phyloP scores from a whole-genome alignment of 2,329 filamentous ascomycete species.

The Gnomoniopsis sp. region DNA sequence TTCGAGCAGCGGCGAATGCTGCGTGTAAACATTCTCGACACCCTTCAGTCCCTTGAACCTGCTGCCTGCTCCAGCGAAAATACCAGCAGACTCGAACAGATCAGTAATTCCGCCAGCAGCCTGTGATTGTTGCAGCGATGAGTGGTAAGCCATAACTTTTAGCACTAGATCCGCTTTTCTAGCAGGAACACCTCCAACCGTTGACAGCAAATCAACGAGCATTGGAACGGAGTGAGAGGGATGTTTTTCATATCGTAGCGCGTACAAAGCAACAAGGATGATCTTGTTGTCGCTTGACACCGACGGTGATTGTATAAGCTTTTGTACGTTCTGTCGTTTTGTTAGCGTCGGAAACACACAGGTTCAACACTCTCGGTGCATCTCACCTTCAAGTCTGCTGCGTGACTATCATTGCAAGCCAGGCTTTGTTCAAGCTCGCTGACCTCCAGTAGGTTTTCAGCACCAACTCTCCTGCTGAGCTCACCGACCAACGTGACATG shows the following conservation, averaged over 20 bases:
- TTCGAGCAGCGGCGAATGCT: constrained; percentile 87
- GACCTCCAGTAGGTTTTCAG: constrained; percentile 87
- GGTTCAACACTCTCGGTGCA: background rate
- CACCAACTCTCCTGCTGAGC: constrained; percentile 80
- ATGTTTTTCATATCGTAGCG: constrained; percentile 84
- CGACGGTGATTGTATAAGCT: constrained; percentile 74
- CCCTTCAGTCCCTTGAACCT: constrained; percentile 94
- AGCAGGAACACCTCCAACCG: constrained; percentile 75
- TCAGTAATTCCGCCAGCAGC: constrained; percentile 80
- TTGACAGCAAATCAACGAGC: constrained; percentile 79
- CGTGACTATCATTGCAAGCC: constrained; percentile 95
- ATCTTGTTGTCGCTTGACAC: constrained; percentile 83
- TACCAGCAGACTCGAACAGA: constrained; percentile 85
- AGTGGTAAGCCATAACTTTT: constrained; percentile 80
- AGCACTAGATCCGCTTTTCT: constrained; percentile 75
- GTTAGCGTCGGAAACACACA: constrained; percentile 2
- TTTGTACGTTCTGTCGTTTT: constrained; percentile 67
- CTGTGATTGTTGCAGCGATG: constrained; percentile 76
- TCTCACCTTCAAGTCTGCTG: constrained; percentile 79
- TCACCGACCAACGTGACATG: constrained; percentile 96
- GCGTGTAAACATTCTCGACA: constrained; percentile 98
- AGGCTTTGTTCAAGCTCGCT: constrained; percentile 96
- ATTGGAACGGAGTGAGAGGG: constrained; percentile 79
- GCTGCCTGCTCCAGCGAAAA: constrained; percentile 84
- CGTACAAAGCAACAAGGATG: constrained; percentile 88